Evolutionary conservation across 306 rosid species (phyloP).

Genomic region (Trichosanthes truncata): DNA sequence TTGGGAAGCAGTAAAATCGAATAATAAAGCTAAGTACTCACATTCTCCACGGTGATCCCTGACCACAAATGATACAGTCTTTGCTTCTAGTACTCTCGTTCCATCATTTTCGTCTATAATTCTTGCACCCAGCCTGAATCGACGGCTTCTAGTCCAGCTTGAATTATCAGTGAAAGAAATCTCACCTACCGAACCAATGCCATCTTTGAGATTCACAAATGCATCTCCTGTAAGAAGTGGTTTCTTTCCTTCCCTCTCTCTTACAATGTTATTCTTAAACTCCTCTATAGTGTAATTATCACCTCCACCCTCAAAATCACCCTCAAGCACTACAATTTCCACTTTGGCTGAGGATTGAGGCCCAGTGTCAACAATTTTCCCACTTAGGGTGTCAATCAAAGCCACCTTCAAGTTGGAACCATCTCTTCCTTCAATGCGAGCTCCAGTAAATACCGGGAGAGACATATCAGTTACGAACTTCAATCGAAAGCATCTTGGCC

Average conservation of each 20-base stretch:
- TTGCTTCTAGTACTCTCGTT: slow-evolving; percentile 66
- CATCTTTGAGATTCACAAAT: slow-evolving; percentile 65
- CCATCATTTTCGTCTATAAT: slow-evolving; percentile 61
- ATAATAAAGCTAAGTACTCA: slow-evolving; percentile 33
- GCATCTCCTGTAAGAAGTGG: slow-evolving; percentile 90
- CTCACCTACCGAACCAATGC: slow-evolving; percentile 60
- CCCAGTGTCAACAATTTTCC: slow-evolving; percentile 49
- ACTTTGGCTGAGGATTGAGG: slow-evolving; percentile 82
- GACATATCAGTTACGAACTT: slow-evolving; percentile 57
- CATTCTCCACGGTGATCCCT: slow-evolving; percentile 99
- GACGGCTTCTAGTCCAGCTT: slow-evolving; percentile 98
- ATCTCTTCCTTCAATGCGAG: slow-evolving; percentile 93
- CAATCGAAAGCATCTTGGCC: slow-evolving; percentile 55
- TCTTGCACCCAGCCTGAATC: slow-evolving; percentile 91
- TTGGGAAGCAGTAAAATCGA: background rate
- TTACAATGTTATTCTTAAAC: slow-evolving; percentile 75
- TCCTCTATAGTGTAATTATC: slow-evolving; percentile 73
- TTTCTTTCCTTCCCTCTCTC: slow-evolving; percentile 94
- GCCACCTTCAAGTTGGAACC: slow-evolving; percentile 51
- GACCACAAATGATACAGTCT: slow-evolving; percentile 80
- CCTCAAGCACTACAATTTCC: slow-evolving; percentile 93
- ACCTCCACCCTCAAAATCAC: slow-evolving; percentile 86
- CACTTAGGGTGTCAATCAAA: slow-evolving; percentile 51
- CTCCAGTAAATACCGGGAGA: slow-evolving; percentile 94
- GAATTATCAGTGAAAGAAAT: slow-evolving; percentile 94